Evolutionary conservation across 2,329 filamentous ascomycete species (phyloP).

Genomic region (Emergomyces africanus): DNA sequence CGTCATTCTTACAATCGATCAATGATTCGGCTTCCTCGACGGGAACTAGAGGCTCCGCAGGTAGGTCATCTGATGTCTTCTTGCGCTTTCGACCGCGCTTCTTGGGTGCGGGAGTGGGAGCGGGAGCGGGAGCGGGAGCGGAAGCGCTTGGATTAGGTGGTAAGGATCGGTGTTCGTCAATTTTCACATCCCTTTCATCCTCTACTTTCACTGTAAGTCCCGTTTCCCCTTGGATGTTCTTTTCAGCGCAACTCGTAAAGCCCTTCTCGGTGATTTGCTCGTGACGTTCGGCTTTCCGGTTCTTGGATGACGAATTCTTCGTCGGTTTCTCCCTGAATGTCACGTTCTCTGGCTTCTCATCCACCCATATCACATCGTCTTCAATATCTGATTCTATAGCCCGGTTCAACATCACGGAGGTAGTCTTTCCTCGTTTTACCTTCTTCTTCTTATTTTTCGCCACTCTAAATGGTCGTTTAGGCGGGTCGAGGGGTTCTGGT

Average conservation of each 20-base stretch:
- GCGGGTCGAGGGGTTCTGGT: conserved; percentile 6
- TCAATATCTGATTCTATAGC: conserved; percentile 21
- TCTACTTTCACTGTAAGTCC: conserved; percentile 1
- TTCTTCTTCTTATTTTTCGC: conserved; percentile 35
- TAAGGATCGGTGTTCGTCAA: neutral
- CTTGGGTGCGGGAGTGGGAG: conserved; percentile 19
- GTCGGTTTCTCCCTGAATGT: conserved; percentile 1
- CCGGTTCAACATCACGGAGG: conserved; percentile 21
- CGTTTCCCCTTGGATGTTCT: conserved; percentile 7
- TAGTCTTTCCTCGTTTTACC: conserved; percentile 32
- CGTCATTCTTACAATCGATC: neutral
- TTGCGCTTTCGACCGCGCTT: conserved; percentile 34
- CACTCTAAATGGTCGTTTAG: conserved; percentile 20
- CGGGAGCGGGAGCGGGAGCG: conserved; percentile 12
- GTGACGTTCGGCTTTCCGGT: neutral
- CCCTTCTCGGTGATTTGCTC: neutral
- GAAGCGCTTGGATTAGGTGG: neutral
- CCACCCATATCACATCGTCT: conserved; percentile 31
- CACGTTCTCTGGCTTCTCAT: conserved; percentile 14
- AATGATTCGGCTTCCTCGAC: neutral
- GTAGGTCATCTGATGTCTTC: conserved; percentile 16
- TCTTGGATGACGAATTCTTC: neutral
- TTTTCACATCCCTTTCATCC: neutral
- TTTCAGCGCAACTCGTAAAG: neutral
- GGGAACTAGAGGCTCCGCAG: neutral